Evolutionary conservation across 345 rosid genomes (phyloP).

Genomic region (Murraya koenigii): DNA sequence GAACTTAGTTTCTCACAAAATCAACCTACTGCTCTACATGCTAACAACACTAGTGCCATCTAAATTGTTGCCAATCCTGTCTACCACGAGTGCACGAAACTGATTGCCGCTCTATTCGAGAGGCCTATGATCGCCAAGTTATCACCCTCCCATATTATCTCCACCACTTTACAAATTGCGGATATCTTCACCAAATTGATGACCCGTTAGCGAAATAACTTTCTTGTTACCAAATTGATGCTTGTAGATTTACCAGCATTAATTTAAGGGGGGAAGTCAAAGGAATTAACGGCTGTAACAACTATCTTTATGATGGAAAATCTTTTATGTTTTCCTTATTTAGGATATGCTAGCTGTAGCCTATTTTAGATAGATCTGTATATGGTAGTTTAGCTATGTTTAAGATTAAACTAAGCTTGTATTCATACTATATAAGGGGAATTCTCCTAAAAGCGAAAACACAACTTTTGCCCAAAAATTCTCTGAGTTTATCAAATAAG

Average conservation of each 20-base stretch:
- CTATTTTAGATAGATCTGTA: not conserved
- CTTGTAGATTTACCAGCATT: not conserved
- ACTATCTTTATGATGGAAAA: not conserved
- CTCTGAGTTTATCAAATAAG: not conserved
- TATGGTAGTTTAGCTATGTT: not conserved
- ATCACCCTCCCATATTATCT: not conserved
- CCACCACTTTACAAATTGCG: not conserved
- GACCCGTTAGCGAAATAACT: not conserved
- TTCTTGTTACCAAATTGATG: not conserved
- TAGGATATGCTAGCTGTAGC: not conserved
- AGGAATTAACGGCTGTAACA: not conserved
- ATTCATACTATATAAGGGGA: not conserved
- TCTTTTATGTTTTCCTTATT: not conserved
- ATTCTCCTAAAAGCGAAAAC: not conserved
- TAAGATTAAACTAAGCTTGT: not conserved
- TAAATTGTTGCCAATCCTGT: not conserved
- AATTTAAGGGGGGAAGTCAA: not conserved
- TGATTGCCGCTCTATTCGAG: not conserved
- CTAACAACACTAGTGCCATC: slow-evolving; percentile 2
- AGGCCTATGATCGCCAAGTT: not conserved
- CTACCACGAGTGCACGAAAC: slow-evolving; percentile 2
- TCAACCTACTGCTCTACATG: not conserved
- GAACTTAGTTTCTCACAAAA: not conserved
- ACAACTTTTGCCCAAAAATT: not conserved
- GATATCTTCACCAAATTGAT: not conserved